Conservation (phyloP, 495 filamentous ascomycete genomes). For the Glarea lozoyensis region DNA sequence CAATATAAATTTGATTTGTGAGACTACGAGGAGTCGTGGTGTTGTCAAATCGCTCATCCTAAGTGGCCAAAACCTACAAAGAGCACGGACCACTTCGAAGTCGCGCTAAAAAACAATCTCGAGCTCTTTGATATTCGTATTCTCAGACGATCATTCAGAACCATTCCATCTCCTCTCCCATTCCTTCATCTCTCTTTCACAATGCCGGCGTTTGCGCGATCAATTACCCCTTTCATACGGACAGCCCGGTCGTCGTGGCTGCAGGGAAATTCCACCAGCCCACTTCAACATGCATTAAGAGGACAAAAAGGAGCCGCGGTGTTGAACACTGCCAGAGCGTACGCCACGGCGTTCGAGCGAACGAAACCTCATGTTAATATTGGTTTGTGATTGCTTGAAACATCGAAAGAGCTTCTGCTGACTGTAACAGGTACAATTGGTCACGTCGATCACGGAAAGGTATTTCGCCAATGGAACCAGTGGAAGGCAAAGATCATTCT, state of each 20-base stretch:
- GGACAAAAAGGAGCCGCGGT: constrained; percentile 57
- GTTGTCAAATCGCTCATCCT: too few species aligned
- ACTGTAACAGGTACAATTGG: constrained; percentile 75
- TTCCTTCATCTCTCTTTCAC: constrained; percentile 7
- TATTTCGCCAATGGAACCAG: constrained; percentile 24
- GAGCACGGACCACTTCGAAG: background rate
- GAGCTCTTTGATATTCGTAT: background rate
- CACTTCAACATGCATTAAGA: constrained; percentile 50
- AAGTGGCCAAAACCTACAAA: too few species aligned
- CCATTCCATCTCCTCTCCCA: constrained; percentile 3
- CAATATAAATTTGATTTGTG: too few species aligned
- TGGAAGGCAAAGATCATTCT: background rate
- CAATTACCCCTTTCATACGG: constrained; percentile 60
- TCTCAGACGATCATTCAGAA: too few species aligned
- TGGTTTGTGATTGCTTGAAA: constrained; percentile 41
- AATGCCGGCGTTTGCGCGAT: constrained; percentile 41
- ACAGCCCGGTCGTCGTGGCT: constrained; percentile 54
- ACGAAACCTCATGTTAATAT: constrained; percentile 98
- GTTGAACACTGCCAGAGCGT: constrained; percentile 57
- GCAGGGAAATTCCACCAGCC: constrained; percentile 54
- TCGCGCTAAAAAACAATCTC: constrained; percentile 4
- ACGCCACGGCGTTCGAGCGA: constrained; percentile 77
- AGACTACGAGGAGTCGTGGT: too few species aligned
- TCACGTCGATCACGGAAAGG: constrained; percentile 99
- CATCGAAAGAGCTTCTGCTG: constrained; percentile 7